Conservation (phyloP, 2,329 filamentous ascomycete genomes). For the Cladophialophora yegresii region DNA sequence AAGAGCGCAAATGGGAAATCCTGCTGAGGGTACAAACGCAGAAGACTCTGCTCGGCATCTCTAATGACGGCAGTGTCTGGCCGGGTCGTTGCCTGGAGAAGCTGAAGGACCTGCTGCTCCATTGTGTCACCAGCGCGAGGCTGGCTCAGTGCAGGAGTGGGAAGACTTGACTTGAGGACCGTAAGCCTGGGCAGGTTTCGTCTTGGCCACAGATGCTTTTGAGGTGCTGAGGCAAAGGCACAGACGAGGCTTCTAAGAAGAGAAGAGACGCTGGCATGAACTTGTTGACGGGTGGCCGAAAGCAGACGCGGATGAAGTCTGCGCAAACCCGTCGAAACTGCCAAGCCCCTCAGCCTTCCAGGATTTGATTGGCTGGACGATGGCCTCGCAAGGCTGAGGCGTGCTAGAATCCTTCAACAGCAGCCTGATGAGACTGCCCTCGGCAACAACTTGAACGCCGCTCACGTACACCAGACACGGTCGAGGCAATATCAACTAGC, state of each 20-base stretch:
- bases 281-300: conserved; percentile 1
- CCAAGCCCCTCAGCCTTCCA: background rate
- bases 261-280: background rate
- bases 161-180: conserved; percentile 2
- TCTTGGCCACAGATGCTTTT: background rate
- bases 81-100: conserved; percentile 79
- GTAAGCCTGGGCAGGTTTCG: background rate
- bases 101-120: conserved; percentile 88
- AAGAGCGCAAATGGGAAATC: conserved; percentile 78
- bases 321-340: conserved; percentile 6
- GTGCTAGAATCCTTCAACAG: background rate
- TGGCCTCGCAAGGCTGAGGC: background rate
- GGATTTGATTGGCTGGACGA: background rate
- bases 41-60: conserved; percentile 82
- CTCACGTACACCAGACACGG: background rate
- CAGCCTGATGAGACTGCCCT: background rate
- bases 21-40: conserved; percentile 65
- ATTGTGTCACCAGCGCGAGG: conserved; percentile 51
- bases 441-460: background rate
- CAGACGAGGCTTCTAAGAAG: background rate
- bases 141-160: conserved; percentile 18
- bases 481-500: no score
- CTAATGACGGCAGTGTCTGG: conserved; percentile 66
- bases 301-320: background rate
- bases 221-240: background rate